A percentile compares a stretch with the other conserved stretches of the same genome.
phyloP scores from a whole-genome alignment of 139 green algal species.

The Chara braunii region DNA sequence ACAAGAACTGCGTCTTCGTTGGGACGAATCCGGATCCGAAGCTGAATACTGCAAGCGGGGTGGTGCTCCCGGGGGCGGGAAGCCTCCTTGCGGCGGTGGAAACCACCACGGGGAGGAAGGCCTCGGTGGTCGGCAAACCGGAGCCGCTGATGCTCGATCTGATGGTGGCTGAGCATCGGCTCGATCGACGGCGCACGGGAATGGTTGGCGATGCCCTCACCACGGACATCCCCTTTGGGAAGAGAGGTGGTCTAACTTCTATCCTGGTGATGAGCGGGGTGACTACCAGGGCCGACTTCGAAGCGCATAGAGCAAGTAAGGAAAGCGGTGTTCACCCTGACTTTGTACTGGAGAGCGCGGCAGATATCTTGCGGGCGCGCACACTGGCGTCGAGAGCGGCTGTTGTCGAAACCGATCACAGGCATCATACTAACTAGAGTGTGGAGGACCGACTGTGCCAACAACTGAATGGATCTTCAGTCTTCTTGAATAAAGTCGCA shows the following conservation, averaged over 20 bases:
- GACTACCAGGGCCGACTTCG: too few species aligned
- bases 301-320: too few species aligned
- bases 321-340: too few species aligned
- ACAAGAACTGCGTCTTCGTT: neutral
- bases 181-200: neutral
- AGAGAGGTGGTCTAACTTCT: neutral
- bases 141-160: constrained; percentile 15
- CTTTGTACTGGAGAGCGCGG: too few species aligned
- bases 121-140: constrained; percentile 19
- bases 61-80: constrained; percentile 18
- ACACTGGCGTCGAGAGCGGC: too few species aligned
- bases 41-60: neutral
- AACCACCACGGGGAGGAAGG: neutral
- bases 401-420: too few species aligned
- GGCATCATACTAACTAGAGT: too few species aligned
- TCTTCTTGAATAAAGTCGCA: too few species aligned
- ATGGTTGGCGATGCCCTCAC: constrained; percentile 24
- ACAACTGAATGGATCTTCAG: too few species aligned
- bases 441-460: too few species aligned
- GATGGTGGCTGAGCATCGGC: neutral
- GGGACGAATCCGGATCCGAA: constrained; percentile 17
- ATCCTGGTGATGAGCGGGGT: neutral
- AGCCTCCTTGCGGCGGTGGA: constrained; percentile 7
- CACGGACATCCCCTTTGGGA: constrained; percentile 23
- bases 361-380: too few species aligned